Conservation (phyloP, 2,329 filamentous ascomycete genomes). For the Lasiodiplodia hormozganensis region DNA sequence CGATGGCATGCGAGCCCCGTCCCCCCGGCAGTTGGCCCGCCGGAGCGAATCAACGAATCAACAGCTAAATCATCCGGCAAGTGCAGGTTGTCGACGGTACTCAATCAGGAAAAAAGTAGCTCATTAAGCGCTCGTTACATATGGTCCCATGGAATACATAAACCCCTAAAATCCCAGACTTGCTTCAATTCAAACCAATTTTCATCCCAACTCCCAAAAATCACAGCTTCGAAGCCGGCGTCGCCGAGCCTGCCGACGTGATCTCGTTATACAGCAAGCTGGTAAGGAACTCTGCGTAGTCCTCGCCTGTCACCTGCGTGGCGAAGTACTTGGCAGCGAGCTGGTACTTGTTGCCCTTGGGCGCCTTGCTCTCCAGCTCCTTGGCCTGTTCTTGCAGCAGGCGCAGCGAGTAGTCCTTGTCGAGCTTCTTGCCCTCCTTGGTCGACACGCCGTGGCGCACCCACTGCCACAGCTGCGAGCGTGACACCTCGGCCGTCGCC, state of each 20-base stretch:
- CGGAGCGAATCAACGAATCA: neutral
- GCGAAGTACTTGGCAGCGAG: conserved; percentile 93
- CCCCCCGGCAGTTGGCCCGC: no score
- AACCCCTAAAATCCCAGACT: neutral
- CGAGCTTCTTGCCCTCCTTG: conserved; percentile 87
- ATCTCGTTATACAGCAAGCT: conserved; percentile 90
- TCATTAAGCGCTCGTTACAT: conserved; percentile 26
- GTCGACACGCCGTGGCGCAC: conserved; percentile 75
- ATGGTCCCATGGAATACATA: conserved; percentile 15
- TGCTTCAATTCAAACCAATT: neutral
- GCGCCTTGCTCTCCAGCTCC: conserved; percentile 73
- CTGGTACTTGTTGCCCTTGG: conserved; percentile 89
- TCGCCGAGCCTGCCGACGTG: conserved; percentile 44
- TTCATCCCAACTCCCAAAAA: neutral
- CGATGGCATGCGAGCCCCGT: neutral
- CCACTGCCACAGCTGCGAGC: conserved; percentile 98
- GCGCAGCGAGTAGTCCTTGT: conserved; percentile 88
- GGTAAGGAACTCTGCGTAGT: conserved; percentile 96
- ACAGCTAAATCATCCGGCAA: neutral
- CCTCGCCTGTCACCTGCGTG: conserved; percentile 91
- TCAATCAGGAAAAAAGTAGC: neutral
- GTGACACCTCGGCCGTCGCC: conserved; percentile 93
- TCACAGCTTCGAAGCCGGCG: conserved; percentile 28
- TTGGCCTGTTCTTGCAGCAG: conserved; percentile 87
- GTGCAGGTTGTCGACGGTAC: neutral